A percentile compares a stretch with the other conserved stretches of the same genome.
These are phyloP conservation scores for Chlorella sp. DNA, from an alignment of 139 green algal species.

Conservation along the genomic window DNA sequence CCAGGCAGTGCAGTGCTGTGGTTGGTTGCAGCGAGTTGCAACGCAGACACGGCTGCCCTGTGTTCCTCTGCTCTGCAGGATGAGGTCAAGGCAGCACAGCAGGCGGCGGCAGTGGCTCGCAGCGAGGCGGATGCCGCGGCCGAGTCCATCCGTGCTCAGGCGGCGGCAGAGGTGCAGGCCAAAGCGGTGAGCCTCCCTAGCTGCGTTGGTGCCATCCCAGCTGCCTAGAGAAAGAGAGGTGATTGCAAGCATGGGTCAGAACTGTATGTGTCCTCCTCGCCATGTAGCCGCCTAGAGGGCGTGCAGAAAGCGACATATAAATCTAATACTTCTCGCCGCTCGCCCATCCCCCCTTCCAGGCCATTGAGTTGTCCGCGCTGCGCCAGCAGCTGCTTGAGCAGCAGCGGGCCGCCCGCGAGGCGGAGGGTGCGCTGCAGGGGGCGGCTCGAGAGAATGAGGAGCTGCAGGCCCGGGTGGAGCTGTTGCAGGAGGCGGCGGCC, in stretches of 20 bases:
- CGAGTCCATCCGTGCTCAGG: constrained; percentile 25
- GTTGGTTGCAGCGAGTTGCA: too few species aligned
- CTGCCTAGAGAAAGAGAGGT: not conserved
- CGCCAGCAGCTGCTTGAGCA: constrained; percentile 48
- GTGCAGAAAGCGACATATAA: too few species aligned
- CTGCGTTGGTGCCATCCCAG: not conserved
- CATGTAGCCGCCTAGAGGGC: too few species aligned
- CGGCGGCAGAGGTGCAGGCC: constrained; percentile 25
- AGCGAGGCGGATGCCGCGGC: not conserved
- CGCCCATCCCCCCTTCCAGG: not conserved
- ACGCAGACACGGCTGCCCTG: too few species aligned
- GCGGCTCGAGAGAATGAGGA: constrained; percentile 36
- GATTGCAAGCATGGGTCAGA: not conserved
- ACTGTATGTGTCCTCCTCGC: not conserved
- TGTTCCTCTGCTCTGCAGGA: too few species aligned
- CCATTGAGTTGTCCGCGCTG: constrained; percentile 43
- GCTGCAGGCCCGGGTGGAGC: constrained; percentile 6
- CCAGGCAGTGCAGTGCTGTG: too few species aligned
- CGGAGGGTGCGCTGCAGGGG: constrained; percentile 4
- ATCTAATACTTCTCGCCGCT: too few species aligned
- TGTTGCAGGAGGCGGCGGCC: constrained; percentile 4
- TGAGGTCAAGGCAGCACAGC: not conserved
- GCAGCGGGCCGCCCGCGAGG: constrained; percentile 16
- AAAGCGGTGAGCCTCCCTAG: not conserved
- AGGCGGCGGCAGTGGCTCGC: constrained; percentile 6